Base-by-base conservation (phyloP, 2,329 filamentous ascomycete genomes). In the Davidsoniella neocaledoniae region DNA sequence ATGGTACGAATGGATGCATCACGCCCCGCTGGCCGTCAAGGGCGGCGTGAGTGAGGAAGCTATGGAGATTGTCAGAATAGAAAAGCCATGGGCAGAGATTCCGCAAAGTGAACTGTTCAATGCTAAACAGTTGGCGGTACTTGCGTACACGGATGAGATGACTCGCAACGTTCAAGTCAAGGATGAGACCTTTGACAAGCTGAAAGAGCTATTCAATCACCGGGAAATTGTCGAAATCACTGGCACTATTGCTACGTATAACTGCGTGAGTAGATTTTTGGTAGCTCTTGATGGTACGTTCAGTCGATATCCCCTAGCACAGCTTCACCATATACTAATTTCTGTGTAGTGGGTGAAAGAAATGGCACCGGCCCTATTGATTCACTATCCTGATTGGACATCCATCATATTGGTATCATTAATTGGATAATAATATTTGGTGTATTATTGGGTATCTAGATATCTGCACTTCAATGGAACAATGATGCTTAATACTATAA, bases 1-100 rank as follows among this genome's bases (percentile, higher is more conserved):
- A 1, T 86, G 82, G 78, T 93, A 87, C 63, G 86, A 94, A 63
- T 93, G 84, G 86, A 74, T 68, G 36, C 76, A 85, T 49, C 86
- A 94, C 61, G 79, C 79, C 14, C 85, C 85, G 1, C 69, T 90
- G 12, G 72, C 73, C 4, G 66, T 69, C 7, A 66, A 66, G 17
- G 79, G 72, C 0, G 79, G 79, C 4, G 71, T 85, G 4, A 63
- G 66, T 16, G 64, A 70, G 29, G 68, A 66, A 14, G 71, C 67
- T 6, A 64, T 81, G 57, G 65, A 67, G 50, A 56, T 65, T 4
- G 63, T 73, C 36, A 68, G 65, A 63, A 54, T 55, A 23, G 58
- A 63, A 17, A 58, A 49, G 0, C 53, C 59, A 38, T 53, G 62
- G 16, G 56, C 56, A 1, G 54, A 49, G 10, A 57, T 62, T 50